phyloP scores from a whole-genome alignment of 2,329 filamentous ascomycete species.

The Sphaerulina vaccinii region DNA sequence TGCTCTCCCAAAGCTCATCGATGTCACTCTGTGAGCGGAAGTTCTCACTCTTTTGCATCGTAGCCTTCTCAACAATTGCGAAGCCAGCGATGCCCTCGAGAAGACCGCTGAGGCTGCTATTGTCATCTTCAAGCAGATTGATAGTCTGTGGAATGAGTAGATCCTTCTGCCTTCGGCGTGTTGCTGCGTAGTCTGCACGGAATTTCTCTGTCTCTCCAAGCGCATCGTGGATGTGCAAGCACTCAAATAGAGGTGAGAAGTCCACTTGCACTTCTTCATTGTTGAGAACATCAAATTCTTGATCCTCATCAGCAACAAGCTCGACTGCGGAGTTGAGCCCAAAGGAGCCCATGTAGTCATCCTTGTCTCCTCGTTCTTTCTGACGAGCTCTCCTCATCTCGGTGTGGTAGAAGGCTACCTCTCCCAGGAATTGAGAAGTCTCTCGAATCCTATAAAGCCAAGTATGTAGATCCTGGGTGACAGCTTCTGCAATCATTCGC shows the following conservation, averaged over 20 bases:
- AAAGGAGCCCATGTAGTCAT: constrained; percentile 75
- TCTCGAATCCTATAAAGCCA: constrained; percentile 95
- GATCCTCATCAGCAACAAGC: constrained; percentile 87
- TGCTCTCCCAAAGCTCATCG: constrained; percentile 98
- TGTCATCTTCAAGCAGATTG: constrained; percentile 76
- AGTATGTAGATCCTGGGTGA: constrained; percentile 95
- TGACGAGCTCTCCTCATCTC: constrained; percentile 80
- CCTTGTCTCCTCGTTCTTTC: constrained; percentile 74
- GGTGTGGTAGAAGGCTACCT: constrained; percentile 95
- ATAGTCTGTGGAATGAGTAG: constrained; percentile 76
- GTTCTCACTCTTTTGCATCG: constrained; percentile 81
- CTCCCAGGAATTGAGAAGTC: constrained; percentile 91
- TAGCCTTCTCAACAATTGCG: constrained; percentile 92
- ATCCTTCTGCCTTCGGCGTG: constrained; percentile 86
- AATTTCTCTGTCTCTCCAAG: constrained; percentile 91
- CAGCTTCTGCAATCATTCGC: constrained; percentile 88
- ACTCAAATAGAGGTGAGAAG: constrained; percentile 92
- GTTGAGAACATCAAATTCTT: constrained; percentile 92
- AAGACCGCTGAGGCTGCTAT: constrained; percentile 80
- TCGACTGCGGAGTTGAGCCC: constrained; percentile 95
- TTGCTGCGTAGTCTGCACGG: constrained; percentile 85
- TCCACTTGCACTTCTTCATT: constrained; percentile 95
- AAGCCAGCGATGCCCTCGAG: constrained; percentile 94
- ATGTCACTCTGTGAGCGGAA: constrained; percentile 82
- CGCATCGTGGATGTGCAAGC: constrained; percentile 92